Evolutionary conservation across 2,329 filamentous ascomycete genomes (phyloP).

Genomic region (Colletotrichum euphorbiae): DNA sequence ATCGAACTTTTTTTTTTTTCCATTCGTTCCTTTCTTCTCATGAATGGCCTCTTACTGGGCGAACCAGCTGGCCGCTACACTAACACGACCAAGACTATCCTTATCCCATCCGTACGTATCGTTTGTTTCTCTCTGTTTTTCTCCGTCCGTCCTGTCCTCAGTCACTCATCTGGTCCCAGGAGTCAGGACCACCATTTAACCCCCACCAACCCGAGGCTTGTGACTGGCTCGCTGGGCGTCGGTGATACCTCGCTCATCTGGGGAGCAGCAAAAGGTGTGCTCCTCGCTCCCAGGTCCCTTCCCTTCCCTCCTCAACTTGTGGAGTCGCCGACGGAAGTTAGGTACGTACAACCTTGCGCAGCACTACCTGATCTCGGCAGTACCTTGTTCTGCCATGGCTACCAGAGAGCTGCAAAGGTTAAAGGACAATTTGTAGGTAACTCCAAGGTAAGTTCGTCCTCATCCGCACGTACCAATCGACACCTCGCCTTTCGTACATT

Average conservation of each 20-base stretch:
- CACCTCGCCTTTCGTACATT: constrained; percentile 20
- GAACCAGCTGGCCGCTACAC: constrained; percentile 16
- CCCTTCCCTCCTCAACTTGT: constrained; percentile 13
- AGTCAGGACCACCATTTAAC: constrained; percentile 3
- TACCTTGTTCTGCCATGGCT: constrained; percentile 30
- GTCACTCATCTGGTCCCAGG: neutral
- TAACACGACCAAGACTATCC: constrained; percentile 1
- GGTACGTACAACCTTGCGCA: constrained; percentile 24
- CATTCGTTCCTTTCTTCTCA: neutral
- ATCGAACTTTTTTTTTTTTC: constrained; percentile 15
- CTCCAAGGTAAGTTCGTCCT: constrained; percentile 36
- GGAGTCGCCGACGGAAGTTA: constrained; percentile 33
- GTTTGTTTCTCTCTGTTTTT: constrained; percentile 5
- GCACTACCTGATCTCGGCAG: constrained; percentile 25
- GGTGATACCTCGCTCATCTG: constrained; percentile 39
- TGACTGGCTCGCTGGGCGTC: constrained; percentile 35
- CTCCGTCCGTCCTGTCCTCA: neutral
- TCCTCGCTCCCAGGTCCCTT: neutral
- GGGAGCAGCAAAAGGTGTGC: constrained; percentile 17
- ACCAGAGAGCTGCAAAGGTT: constrained; percentile 24
- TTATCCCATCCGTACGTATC: too few relatives aligned
- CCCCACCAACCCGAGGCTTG: constrained; percentile 18
- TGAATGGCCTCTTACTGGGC: constrained; percentile 11
- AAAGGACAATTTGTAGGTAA: constrained; percentile 37
- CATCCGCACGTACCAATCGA: constrained; percentile 27